Evolutionary conservation across 352 stramenopile species (phyloP).

Genomic region (Phytophthora sojae): DNA sequence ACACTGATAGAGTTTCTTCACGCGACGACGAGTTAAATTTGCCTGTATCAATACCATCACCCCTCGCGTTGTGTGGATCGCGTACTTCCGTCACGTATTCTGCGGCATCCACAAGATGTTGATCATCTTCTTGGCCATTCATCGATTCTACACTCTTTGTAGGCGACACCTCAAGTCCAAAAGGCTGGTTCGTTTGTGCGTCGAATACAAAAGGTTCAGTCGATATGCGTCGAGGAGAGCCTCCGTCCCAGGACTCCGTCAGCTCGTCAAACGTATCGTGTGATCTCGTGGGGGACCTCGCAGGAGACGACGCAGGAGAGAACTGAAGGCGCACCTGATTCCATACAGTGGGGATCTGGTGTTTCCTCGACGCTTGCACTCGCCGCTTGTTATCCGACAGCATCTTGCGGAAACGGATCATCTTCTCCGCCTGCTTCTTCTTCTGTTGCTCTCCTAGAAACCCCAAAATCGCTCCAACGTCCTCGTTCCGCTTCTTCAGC

Average conservation of each 20-base stretch:
- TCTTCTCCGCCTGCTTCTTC: constrained; percentile 44
- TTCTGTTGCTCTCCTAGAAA: constrained; percentile 58
- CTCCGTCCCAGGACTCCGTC: constrained; percentile 41
- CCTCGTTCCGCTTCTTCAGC: constrained; percentile 61
- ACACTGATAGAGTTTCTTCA: neutral
- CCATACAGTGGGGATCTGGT: constrained; percentile 25
- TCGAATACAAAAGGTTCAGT: constrained; percentile 32
- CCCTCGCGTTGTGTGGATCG: neutral
- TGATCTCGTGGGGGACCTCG: constrained; percentile 19
- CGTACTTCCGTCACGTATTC: neutral
- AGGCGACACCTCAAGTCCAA: constrained; percentile 12
- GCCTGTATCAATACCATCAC: neutral
- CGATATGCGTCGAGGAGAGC: constrained; percentile 11
- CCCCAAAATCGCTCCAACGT: constrained; percentile 58
- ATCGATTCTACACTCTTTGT: neutral
- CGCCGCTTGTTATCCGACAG: constrained; percentile 40
- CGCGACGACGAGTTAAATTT: neutral
- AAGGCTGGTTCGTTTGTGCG: constrained; percentile 30
- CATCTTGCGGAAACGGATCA: constrained; percentile 57
- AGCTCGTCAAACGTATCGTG: constrained; percentile 42
- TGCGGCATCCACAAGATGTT: neutral
- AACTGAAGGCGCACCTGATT: constrained; percentile 38
- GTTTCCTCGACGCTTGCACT: constrained; percentile 1
- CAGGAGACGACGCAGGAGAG: constrained; percentile 14
- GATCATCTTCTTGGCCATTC: neutral